Percentiles rank a stretch among this genome's conserved stretches.
phyloP scores from a whole-genome alignment of 176 grass and related monocot genomes.

The Canna indica region DNA sequence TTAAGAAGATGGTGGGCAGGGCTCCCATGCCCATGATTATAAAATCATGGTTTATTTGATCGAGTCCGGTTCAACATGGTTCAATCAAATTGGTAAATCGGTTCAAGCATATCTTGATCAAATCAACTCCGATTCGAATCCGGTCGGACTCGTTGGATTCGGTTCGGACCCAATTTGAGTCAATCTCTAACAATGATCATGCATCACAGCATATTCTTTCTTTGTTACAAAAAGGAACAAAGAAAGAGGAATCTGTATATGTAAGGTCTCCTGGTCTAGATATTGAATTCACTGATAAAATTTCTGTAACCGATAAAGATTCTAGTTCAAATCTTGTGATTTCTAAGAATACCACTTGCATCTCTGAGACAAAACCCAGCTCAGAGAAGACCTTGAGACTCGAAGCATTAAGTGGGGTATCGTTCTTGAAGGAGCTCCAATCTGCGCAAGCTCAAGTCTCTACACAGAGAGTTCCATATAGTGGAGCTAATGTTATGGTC shows the following conservation, averaged over 20 bases:
- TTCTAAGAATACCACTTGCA: conserved; percentile 37
- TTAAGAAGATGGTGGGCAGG: no score
- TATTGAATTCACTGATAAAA: conserved; percentile 28
- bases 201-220: conserved; percentile 82
- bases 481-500: conserved; percentile 20
- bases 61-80: no score
- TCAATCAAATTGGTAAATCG: no score
- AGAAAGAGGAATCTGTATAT: conserved; percentile 18
- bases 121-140: no score
- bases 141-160: no score
- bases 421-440: conserved; percentile 94
- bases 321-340: conserved; percentile 20
- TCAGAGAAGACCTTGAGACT: conserved; percentile 51
- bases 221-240: conserved; percentile 62
- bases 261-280: conserved; percentile 32
- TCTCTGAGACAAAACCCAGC: conserved; percentile 30
- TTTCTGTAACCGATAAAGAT: conserved; percentile 19
- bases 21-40: no score
- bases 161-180: no score
- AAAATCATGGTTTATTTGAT: no score
- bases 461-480: conserved; percentile 40
- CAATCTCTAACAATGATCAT: no score
- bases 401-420: conserved; percentile 69
- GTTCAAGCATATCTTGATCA: no score
- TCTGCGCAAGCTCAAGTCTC: conserved; percentile 84